Evolutionary conservation across 2,329 filamentous ascomycete genomes (phyloP).

Genomic region (Penicillium digitatum): DNA sequence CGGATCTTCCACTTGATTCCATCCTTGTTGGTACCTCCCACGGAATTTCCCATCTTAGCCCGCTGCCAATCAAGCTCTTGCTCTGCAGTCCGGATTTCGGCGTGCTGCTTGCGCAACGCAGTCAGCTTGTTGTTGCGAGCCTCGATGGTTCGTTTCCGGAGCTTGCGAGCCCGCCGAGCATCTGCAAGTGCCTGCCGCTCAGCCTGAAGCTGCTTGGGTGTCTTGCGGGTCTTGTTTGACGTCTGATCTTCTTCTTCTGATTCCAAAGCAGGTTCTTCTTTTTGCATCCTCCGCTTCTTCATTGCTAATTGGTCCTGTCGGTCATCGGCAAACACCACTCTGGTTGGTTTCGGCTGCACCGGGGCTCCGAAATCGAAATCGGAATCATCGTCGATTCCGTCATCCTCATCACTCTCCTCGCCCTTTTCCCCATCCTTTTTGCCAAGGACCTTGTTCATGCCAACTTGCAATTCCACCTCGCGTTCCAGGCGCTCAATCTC

Average conservation of each 20-base stretch:
- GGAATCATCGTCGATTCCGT: constrained; percentile 22
- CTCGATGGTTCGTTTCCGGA: constrained; percentile 49
- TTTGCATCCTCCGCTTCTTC: constrained; percentile 21
- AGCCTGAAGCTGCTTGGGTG: constrained; percentile 45
- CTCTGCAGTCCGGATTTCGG: constrained; percentile 54
- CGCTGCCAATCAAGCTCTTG: constrained; percentile 57
- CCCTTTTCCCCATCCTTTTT: constrained; percentile 21
- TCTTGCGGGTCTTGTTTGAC: constrained; percentile 30
- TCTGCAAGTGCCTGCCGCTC: constrained; percentile 40
- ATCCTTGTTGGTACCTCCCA: constrained; percentile 60
- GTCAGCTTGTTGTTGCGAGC: constrained; percentile 49
- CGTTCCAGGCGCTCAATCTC: constrained; percentile 51
- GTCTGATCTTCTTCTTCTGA: constrained; percentile 24
- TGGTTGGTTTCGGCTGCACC: constrained; percentile 27
- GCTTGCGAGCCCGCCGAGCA: constrained; percentile 41
- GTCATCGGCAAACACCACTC: constrained; percentile 41
- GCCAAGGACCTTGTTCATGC: constrained; percentile 32
- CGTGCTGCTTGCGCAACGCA: constrained; percentile 52
- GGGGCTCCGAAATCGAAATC: constrained; percentile 23
- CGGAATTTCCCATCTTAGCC: constrained; percentile 57
- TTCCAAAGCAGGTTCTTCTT: constrained; percentile 22
- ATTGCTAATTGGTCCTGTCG: constrained; percentile 33
- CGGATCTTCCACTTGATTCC: constrained; percentile 62
- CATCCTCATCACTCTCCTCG: constrained; percentile 20
- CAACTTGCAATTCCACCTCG: constrained; percentile 43